Percentiles rank a stretch among this genome's conserved stretches.
These are phyloP conservation scores for Fusarium coffeatum DNA, from an alignment of 2,329 filamentous ascomycete species.

Conservation along the genomic window DNA sequence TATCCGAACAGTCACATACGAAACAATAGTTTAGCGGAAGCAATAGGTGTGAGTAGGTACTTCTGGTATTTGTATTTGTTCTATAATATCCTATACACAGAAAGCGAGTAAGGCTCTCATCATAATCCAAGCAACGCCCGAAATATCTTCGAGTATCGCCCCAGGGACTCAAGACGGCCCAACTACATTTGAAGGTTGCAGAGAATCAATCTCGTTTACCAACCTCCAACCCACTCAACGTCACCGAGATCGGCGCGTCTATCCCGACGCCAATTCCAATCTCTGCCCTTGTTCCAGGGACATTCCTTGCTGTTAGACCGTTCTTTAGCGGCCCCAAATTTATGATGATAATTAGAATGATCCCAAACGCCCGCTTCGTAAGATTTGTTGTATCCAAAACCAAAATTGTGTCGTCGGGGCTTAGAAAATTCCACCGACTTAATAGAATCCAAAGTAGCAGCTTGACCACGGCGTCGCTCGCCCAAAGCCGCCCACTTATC, in stretches of 20 bases:
- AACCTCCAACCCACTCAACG: slow-evolving; percentile 95
- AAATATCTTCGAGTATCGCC: slow-evolving; percentile 43
- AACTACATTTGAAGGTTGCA: slow-evolving; percentile 70
- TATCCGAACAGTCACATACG: not conserved
- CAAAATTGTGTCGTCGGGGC: slow-evolving; percentile 60
- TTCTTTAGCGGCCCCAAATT: slow-evolving; percentile 54
- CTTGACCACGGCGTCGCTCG: slow-evolving; percentile 79
- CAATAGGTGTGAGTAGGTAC: slow-evolving; percentile 67
- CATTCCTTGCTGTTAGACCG: slow-evolving; percentile 59
- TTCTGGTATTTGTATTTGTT: slow-evolving; percentile 69
- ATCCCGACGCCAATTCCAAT: slow-evolving; percentile 73
- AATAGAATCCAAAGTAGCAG: slow-evolving; percentile 59
- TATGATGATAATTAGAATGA: slow-evolving; percentile 53
- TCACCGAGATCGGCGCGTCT: slow-evolving; percentile 76
- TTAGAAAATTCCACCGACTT: slow-evolving; percentile 62
- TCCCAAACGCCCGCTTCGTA: slow-evolving; percentile 63
- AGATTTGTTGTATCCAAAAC: slow-evolving; percentile 61
- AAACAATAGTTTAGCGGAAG: not conserved
- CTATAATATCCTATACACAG: slow-evolving; percentile 69
- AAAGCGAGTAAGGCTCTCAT: slow-evolving; percentile 68
- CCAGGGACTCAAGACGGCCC: slow-evolving; percentile 48
- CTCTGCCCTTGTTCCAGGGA: slow-evolving; percentile 68
- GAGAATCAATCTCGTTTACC: slow-evolving; percentile 69
- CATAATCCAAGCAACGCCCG: slow-evolving; percentile 44
- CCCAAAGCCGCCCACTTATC: slow-evolving; percentile 94